These are phyloP conservation scores for Solanum aculeatissimum DNA, from an alignment of 305 asterid species.

Conservation along the genomic window DNA sequence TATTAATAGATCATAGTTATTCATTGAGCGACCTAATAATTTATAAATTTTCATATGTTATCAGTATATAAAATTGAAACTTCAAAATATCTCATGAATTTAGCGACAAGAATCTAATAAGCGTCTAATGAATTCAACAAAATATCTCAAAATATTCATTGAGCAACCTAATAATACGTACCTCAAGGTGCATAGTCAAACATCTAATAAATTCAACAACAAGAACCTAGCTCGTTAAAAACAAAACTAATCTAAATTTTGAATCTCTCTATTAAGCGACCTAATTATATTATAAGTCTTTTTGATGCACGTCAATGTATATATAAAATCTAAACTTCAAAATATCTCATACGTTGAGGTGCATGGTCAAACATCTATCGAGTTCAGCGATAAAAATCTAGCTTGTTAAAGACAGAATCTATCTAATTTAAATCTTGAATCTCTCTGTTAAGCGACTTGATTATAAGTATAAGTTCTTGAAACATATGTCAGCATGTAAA, in stretches of 20 bases:
- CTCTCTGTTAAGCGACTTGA: not conserved
- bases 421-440: not conserved
- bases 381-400: not conserved
- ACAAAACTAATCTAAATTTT: not conserved
- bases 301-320: fast-evolving
- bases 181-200: slow-evolving; percentile 33
- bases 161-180: not conserved
- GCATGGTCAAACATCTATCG: not conserved
- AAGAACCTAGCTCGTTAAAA: not conserved
- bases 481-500: not conserved
- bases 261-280: not conserved
- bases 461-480: not conserved
- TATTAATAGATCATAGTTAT: not conserved
- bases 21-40: not conserved
- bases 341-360: slow-evolving; percentile 32
- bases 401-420: not conserved
- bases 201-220: not conserved
- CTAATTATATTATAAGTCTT: not conserved
- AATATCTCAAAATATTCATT: too few species aligned
- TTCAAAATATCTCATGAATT: not conserved
- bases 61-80: not conserved
- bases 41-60: not conserved
- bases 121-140: too few species aligned
- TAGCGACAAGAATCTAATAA: not conserved
- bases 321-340: not conserved